A percentile compares a stretch with the other conserved stretches of the same genome.
phyloP scores from a whole-genome alignment of 2,329 filamentous ascomycete species.

The Aspergillus pseudoglaucus region DNA sequence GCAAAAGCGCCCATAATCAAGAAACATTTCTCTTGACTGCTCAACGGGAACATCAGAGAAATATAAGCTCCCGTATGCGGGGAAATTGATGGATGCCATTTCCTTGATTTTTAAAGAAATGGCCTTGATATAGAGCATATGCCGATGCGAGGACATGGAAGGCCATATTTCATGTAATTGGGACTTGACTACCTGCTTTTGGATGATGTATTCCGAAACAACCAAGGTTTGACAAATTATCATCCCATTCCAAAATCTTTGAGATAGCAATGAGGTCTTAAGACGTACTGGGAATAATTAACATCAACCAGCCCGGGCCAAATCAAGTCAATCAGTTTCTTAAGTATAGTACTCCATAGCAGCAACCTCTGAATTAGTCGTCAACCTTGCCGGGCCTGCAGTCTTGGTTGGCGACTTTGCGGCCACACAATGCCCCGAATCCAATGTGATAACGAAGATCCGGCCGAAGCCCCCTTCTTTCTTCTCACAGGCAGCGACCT shows the following conservation, averaged over 20 bases:
- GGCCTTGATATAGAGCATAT: conserved; percentile 27
- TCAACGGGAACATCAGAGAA: conserved; percentile 22
- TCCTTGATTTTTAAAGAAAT: conserved; percentile 24
- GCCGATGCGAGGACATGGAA: conserved; percentile 26
- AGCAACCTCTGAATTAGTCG: conserved; percentile 43
- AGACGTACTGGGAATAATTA: conserved; percentile 13
- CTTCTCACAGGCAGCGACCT: conserved; percentile 34
- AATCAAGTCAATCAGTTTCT: neutral
- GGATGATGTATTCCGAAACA: conserved; percentile 35
- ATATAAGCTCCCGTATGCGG: conserved; percentile 35
- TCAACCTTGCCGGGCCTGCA: conserved; percentile 33
- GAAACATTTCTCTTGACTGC: conserved; percentile 12
- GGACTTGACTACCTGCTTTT: conserved; percentile 30
- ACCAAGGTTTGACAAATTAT: conserved; percentile 24
- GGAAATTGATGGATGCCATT: conserved; percentile 28
- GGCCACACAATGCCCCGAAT: conserved; percentile 34
- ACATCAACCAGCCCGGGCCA: neutral
- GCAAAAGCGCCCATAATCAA: conserved; percentile 24
- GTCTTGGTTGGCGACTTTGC: conserved; percentile 37
- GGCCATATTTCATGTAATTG: conserved; percentile 27
- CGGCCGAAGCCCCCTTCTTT: conserved; percentile 42
- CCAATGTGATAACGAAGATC: conserved; percentile 38
- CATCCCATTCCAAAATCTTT: conserved; percentile 19
- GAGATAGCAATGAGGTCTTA: conserved; percentile 20
- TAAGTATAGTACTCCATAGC: conserved; percentile 39